Evolutionary conservation across 495 filamentous ascomycete genomes (phyloP).

Genomic region (Terfezia claveryi): DNA sequence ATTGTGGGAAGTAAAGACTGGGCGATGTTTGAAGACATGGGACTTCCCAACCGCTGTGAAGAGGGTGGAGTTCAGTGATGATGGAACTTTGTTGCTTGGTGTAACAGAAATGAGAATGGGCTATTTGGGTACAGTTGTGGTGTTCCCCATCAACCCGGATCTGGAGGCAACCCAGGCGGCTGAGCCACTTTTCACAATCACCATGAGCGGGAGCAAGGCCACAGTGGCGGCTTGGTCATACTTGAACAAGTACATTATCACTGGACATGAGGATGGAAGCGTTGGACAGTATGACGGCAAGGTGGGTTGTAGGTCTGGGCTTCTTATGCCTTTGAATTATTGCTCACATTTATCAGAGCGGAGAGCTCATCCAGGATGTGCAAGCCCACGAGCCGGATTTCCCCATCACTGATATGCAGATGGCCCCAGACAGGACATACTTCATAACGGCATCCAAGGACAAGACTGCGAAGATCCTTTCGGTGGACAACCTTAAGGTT

Average conservation of each 20-base stretch:
- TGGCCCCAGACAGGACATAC: constrained; percentile 79
- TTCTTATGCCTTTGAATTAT: neutral
- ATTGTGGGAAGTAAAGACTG: constrained; percentile 88
- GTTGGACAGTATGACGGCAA: constrained; percentile 90
- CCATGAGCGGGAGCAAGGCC: constrained; percentile 81
- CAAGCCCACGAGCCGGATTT: constrained; percentile 63
- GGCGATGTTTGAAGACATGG: constrained; percentile 85
- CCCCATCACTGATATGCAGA: constrained; percentile 83
- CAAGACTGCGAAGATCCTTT: constrained; percentile 83
- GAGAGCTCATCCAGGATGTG: constrained; percentile 57
- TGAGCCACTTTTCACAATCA: constrained; percentile 62
- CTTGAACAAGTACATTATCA: constrained; percentile 78
- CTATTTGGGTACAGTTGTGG: constrained; percentile 74
- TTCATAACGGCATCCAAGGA: constrained; percentile 97
- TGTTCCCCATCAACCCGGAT: constrained; percentile 65
- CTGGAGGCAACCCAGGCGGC: constrained; percentile 60
- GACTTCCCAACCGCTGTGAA: constrained; percentile 91
- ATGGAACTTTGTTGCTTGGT: constrained; percentile 67
- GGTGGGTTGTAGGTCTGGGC: constrained; percentile 24
- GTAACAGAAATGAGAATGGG: constrained; percentile 98
- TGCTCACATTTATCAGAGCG: constrained; percentile 30
- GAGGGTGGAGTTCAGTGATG: constrained; percentile 84
- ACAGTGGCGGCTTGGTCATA: constrained; percentile 95
- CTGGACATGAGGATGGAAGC: constrained; percentile 86
- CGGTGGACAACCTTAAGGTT: constrained; percentile 60